Conservation (phyloP, 1,139 yeast species). For the Geotrichum reessii region DNA sequence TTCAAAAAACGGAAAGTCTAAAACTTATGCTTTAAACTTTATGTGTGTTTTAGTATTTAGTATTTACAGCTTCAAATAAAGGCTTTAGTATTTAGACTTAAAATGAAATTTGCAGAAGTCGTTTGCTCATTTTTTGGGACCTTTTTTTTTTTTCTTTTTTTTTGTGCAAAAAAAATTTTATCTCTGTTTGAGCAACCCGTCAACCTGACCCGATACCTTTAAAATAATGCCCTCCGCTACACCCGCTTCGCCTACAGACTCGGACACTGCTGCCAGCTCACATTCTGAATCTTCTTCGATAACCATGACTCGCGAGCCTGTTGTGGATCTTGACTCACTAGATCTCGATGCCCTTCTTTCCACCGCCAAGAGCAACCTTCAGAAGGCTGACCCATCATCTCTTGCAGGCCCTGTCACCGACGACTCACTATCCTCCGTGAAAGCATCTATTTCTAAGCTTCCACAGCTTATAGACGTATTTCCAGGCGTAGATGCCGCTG, state of each 20-base stretch:
- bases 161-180: background rate
- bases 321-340: constrained; percentile 16
- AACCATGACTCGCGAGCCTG: constrained; percentile 14
- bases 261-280: constrained; percentile 15
- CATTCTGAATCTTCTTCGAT: constrained; percentile 16
- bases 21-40: background rate
- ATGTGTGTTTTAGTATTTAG: background rate
- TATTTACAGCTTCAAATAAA: background rate
- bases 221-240: background rate
- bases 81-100: background rate
- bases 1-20: background rate
- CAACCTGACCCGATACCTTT: background rate
- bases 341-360: constrained; percentile 17
- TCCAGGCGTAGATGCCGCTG: background rate
- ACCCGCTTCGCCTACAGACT: constrained; percentile 11
- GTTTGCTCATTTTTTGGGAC: background rate
- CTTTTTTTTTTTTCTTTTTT: too few relatives aligned
- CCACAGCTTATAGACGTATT: constrained; percentile 15
- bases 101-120: too few relatives aligned
- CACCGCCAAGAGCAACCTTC: constrained; percentile 14
- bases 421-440: constrained; percentile 5
- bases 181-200: background rate
- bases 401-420: background rate
- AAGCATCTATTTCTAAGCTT: constrained; percentile 13
- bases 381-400: background rate